Conservation (phyloP, 495 filamentous ascomycete species). For the Endocarpon pusillum region DNA sequence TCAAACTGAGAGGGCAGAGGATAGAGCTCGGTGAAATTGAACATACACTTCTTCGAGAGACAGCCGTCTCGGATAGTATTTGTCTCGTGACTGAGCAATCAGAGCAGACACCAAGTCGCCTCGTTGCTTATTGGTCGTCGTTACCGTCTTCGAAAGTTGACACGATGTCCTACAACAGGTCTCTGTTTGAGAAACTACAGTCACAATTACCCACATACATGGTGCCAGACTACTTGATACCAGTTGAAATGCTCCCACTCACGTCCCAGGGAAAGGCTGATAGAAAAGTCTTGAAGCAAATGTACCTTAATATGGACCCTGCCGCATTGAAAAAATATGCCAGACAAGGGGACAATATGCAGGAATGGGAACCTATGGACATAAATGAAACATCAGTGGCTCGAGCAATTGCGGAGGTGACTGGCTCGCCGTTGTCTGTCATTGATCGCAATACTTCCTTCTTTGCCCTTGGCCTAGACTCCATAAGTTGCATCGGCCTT, state of each 20-base stretch:
- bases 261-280: conserved; percentile 51
- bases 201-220: conserved; percentile 43
- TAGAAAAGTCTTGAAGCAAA: conserved; percentile 20
- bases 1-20: conserved; percentile 49
- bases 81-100: conserved; percentile 28
- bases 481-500: conserved; percentile 59
- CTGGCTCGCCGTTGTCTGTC: conserved; percentile 21
- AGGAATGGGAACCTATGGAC: conserved; percentile 18
- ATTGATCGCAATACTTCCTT: conserved; percentile 35
- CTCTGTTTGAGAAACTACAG: conserved; percentile 23
- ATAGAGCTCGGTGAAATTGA: conserved; percentile 55
- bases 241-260: conserved; percentile 42
- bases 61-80: conserved; percentile 30
- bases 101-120: conserved; percentile 17
- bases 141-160: no score
- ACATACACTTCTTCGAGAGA: conserved; percentile 26
- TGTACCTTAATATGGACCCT: conserved; percentile 13
- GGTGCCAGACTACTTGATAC: conserved; percentile 51
- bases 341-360: conserved; percentile 1
- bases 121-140: conserved; percentile 44
- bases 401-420: conserved; percentile 29
- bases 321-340: conserved; percentile 15
- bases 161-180: conserved; percentile 2
- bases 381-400: conserved; percentile 28
- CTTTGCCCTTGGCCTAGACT: conserved; percentile 57